phyloP scores from a whole-genome alignment of 164 flowering plant species.

The Chimonanthus salicifolius region DNA sequence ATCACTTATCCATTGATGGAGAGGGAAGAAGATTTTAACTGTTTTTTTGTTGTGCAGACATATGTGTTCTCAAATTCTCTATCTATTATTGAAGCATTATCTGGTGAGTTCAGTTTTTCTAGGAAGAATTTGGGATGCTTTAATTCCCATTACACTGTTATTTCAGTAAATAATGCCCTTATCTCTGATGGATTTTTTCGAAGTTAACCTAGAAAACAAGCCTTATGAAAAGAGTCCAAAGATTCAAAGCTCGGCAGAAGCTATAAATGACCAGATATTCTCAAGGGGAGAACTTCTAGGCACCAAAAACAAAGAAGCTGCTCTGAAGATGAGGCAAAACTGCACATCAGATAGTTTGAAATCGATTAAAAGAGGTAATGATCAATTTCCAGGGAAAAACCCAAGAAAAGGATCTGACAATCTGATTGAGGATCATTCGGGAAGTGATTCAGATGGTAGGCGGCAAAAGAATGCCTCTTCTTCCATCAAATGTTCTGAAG shows the following conservation, averaged over 20 bases:
- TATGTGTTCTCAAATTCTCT: conserved; percentile 80
- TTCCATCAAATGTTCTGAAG: conserved; percentile 25
- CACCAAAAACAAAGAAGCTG: conserved; percentile 30
- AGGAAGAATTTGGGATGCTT: background rate
- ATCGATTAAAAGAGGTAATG: conserved; percentile 20
- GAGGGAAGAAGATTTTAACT: background rate
- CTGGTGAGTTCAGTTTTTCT: conserved; percentile 46
- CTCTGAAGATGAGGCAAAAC: conserved; percentile 32
- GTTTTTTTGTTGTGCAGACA: conserved; percentile 50
- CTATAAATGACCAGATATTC: conserved; percentile 20
- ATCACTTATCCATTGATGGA: background rate
- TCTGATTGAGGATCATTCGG: conserved; percentile 30
- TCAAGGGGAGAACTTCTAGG: conserved; percentile 27
- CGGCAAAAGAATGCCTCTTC: conserved; percentile 21
- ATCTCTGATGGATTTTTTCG: conserved; percentile 12
- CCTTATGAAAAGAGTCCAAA: conserved; percentile 37
- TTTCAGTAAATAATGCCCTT: conserved; percentile 1
- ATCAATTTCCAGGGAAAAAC: conserved; percentile 24
- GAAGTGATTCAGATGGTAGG: conserved; percentile 34
- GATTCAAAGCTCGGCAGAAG: conserved; percentile 19
- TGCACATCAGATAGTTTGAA: conserved; percentile 30
- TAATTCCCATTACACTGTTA: background rate
- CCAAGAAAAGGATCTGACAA: conserved; percentile 31
- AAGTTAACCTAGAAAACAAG: conserved; percentile 58
- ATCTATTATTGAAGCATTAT: conserved; percentile 74